Percentiles rank a stretch among this genome's conserved stretches.
Conservation (phyloP, 2,329 filamentous ascomycete species). For the Phialemonium atrogriseum region DNA sequence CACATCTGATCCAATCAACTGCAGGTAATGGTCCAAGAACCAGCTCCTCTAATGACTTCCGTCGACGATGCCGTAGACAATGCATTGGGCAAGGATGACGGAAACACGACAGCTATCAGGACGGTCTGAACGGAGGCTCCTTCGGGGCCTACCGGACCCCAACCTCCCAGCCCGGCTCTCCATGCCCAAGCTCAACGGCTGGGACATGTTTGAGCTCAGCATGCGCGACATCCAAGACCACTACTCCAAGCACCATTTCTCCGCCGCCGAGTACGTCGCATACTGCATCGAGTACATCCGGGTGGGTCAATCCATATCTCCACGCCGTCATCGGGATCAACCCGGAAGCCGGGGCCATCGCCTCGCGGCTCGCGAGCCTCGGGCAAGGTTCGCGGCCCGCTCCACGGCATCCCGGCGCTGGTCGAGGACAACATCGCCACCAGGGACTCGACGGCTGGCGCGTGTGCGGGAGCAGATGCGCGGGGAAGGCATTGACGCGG, state of each 20-base stretch:
- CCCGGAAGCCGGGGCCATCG: conserved; percentile 57
- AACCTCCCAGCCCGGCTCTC: no score
- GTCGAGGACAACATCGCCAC: conserved; percentile 68
- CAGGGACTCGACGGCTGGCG: conserved; percentile 35
- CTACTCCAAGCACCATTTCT: neutral
- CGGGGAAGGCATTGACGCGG: conserved; percentile 2
- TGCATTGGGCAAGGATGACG: no score
- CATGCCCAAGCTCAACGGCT: neutral
- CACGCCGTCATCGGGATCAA: conserved; percentile 35
- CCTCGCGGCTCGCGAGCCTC: conserved; percentile 40
- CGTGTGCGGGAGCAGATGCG: conserved; percentile 1
- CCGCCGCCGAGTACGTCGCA: neutral
- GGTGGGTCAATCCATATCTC: neutral
- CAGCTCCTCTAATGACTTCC: no score
- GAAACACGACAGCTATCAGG: no score
- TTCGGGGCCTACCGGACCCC: no score
- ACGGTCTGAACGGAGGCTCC: no score
- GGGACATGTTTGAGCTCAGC: neutral
- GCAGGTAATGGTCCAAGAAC: no score
- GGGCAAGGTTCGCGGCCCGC: conserved; percentile 50
- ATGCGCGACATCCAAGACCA: neutral
- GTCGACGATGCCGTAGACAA: no score
- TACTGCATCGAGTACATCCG: neutral
- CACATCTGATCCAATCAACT: no score
- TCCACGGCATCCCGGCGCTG: conserved; percentile 69